A percentile compares a stretch with the other conserved stretches of the same genome.
phyloP scores from a whole-genome alignment of 768 basidiomycete genomes.

The Leccinum uliginosum region DNA sequence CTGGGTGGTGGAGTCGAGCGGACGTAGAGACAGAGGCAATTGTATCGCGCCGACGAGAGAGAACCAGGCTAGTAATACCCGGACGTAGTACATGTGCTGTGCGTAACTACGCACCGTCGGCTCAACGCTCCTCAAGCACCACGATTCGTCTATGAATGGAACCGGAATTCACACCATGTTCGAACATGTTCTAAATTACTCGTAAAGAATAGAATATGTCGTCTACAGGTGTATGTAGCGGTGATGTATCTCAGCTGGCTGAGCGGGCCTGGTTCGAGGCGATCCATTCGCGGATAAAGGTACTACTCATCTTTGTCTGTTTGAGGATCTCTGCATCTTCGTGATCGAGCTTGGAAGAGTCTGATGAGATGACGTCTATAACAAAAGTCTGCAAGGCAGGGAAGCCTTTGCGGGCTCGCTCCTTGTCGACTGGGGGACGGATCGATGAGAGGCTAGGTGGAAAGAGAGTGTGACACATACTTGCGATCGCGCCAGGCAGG shows the following conservation, averaged over 20 bases:
- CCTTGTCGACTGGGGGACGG: slow-evolving; percentile 51
- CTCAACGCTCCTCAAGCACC: background rate
- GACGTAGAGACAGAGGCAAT: background rate
- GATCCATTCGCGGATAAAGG: slow-evolving; percentile 89
- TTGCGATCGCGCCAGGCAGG: slow-evolving; percentile 62
- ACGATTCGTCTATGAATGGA: background rate
- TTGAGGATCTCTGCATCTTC: slow-evolving; percentile 68
- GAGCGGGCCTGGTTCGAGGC: slow-evolving; percentile 23
- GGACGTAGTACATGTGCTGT: slow-evolving; percentile 8
- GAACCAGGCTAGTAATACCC: background rate
- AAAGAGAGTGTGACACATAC: slow-evolving; percentile 37
- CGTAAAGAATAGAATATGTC: slow-evolving; percentile 4
- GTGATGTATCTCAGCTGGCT: slow-evolving; percentile 4
- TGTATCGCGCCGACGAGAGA: slow-evolving; percentile 3
- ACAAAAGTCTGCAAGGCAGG: slow-evolving; percentile 63
- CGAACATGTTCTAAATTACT: background rate
- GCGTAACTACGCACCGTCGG: background rate
- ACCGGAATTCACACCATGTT: slow-evolving; percentile 1
- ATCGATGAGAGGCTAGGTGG: background rate
- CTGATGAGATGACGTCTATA: slow-evolving; percentile 86
- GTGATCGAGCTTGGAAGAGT: slow-evolving; percentile 51
- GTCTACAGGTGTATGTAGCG: background rate
- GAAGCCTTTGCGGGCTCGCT: slow-evolving; percentile 52
- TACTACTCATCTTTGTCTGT: slow-evolving; percentile 90
- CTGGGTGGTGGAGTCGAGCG: background rate